Percentiles rank a stretch among this genome's conserved stretches.
phyloP scores from a whole-genome alignment of 2,329 filamentous ascomycete genomes.

The Endothia cerciana region DNA sequence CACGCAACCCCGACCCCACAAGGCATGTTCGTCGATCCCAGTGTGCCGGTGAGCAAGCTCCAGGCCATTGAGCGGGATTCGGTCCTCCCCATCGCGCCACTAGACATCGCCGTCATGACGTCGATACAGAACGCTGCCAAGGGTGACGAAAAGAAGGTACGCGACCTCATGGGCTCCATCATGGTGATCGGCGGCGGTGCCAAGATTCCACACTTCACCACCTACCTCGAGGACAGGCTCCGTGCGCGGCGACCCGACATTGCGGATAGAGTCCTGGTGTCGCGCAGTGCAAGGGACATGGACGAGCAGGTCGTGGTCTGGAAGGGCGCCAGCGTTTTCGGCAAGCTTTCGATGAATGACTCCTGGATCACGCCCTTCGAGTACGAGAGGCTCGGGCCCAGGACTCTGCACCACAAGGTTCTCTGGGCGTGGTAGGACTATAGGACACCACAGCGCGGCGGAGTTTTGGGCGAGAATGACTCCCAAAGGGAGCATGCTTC shows the following conservation, averaged over 20 bases:
- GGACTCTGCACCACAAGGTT: conserved; percentile 83
- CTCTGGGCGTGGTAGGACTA: conserved; percentile 60
- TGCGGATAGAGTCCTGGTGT: conserved; percentile 63
- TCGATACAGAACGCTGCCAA: conserved; percentile 86
- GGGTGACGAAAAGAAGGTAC: conserved; percentile 89
- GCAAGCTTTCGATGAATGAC: conserved; percentile 88
- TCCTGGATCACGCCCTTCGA: conserved; percentile 89
- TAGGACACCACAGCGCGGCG: neutral
- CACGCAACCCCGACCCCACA: conserved; percentile 38
- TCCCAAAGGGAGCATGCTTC: neutral
- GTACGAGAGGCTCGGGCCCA: conserved; percentile 82
- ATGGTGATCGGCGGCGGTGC: conserved; percentile 88
- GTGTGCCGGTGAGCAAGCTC: conserved; percentile 53
- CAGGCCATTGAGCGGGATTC: conserved; percentile 75
- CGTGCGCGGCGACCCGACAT: conserved; percentile 67
- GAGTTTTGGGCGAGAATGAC: neutral
- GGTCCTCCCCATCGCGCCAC: conserved; percentile 78
- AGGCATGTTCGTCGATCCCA: conserved; percentile 55
- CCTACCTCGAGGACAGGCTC: conserved; percentile 81
- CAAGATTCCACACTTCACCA: conserved; percentile 78
- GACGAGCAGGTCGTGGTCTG: conserved; percentile 97
- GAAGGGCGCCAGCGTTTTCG: conserved; percentile 98
- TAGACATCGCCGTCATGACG: conserved; percentile 88
- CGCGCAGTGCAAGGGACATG: conserved; percentile 82
- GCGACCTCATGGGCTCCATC: conserved; percentile 86